These are phyloP conservation scores for Cytospora mali DNA, from an alignment of 2,329 filamentous ascomycete species.

Conservation along the genomic window DNA sequence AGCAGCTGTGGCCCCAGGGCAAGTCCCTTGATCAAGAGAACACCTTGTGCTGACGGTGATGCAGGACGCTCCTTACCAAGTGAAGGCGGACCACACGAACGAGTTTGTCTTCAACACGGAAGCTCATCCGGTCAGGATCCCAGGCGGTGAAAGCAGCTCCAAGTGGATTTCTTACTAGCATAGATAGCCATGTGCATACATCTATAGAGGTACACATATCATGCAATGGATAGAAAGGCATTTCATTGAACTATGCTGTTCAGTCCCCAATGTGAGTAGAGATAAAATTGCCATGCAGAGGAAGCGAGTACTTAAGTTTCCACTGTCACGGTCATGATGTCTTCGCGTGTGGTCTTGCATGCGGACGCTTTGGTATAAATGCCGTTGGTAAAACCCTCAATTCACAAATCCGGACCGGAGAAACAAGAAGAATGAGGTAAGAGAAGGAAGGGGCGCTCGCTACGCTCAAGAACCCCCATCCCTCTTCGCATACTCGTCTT, in stretches of 20 bases:
- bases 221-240: neutral
- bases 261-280: neutral
- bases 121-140: constrained; percentile 46
- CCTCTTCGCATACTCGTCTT: constrained; percentile 58
- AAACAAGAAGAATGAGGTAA: too few relatives aligned
- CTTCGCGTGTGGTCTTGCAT: too few relatives aligned
- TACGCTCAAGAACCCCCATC: constrained; percentile 54
- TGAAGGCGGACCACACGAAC: constrained; percentile 49
- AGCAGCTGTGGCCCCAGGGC: neutral
- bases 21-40: neutral
- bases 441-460: too few relatives aligned
- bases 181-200: neutral
- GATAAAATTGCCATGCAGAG: neutral
- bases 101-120: constrained; percentile 55
- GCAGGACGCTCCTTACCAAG: constrained; percentile 57
- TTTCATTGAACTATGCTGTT: neutral
- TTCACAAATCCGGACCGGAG: too few relatives aligned
- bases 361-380: too few relatives aligned
- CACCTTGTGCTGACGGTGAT: constrained; percentile 27
- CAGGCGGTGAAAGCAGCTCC: constrained; percentile 23
- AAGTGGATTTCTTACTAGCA: too few relatives aligned
- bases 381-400: too few relatives aligned
- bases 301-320: neutral
- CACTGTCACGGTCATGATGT: neutral
- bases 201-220: neutral